Evolutionary conservation across 495 filamentous ascomycete species (phyloP).

Genomic region (Penicillium arizonense): DNA sequence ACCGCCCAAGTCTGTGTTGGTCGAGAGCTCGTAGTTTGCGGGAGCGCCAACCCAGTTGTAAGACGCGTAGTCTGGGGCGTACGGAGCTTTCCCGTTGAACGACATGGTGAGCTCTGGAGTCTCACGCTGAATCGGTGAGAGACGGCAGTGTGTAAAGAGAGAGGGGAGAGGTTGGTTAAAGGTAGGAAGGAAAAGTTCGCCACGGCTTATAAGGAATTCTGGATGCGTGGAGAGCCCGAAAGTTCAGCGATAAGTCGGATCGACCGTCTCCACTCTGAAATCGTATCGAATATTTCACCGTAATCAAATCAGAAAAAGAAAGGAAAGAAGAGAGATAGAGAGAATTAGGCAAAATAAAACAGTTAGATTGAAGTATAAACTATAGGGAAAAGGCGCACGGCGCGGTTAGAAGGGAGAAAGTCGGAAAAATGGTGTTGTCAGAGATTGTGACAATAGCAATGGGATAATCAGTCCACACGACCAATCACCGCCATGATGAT

Average conservation of each 20-base stretch:
- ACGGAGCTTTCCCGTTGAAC: slow-evolving; percentile 31
- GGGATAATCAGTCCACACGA: slow-evolving; percentile 4
- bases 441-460: slow-evolving; percentile 14
- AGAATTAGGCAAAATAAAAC: slow-evolving; percentile 4
- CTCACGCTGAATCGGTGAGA: background rate
- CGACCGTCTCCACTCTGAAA: background rate
- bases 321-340: slow-evolving; percentile 6
- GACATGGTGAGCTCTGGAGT: slow-evolving; percentile 14
- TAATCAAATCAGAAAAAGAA: background rate
- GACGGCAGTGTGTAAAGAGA: slow-evolving; percentile 3
- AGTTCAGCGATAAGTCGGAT: slow-evolving; percentile 10
- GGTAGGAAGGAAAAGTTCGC: slow-evolving; percentile 20
- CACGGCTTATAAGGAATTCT: slow-evolving; percentile 17
- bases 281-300: too few relatives aligned
- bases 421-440: background rate
- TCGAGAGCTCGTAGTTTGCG: slow-evolving; percentile 66
- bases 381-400: slow-evolving; percentile 10
- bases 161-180: slow-evolving; percentile 4
- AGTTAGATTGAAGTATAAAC: background rate
- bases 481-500: too few relatives aligned
- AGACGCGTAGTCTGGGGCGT: slow-evolving; percentile 52
- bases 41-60: slow-evolving; percentile 85
- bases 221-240: background rate
- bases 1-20: slow-evolving; percentile 67
- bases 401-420: slow-evolving; percentile 12